Base-by-base conservation (phyloP, 495 filamentous ascomycete species). In the Staphylotrichum tortipilum region DNA sequence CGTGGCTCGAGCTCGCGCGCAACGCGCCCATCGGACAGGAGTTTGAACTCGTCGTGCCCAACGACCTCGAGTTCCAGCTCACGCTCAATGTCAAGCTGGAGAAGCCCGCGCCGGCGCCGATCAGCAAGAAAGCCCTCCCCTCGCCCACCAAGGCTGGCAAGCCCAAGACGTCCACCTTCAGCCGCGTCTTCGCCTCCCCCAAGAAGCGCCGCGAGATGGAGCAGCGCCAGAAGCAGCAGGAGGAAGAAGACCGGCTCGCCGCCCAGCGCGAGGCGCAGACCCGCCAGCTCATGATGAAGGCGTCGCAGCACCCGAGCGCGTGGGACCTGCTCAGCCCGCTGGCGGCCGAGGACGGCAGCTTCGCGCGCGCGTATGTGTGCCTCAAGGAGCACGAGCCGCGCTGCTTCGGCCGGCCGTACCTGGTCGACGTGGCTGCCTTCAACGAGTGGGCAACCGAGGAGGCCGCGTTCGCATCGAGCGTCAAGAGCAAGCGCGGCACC, bases 371-470 rank as follows among this genome's bases (percentile, higher is more conserved):
- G 9, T 97, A 97, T 55, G 82, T 97, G 10, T 86, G 86, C 52
- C 78, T 98, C 35, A 92, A 89, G 67, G 88, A 95, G 59, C 89
- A 96, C 62, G 92, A 97, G 62, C 65, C 81, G 17, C 74, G 79
- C 33, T 89, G 88, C 49, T 97, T 83, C 58, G 92, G 92, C 15
- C 82, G 89, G 31, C 86, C 87, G 18, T 85, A 92, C 54, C 83
- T 78, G 44, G 88, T 88, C 34, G 89, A 95, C 54, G 78, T 96
- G 41, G 84, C 89, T 15, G 89, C 88, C 62, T 98, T 94, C 73
- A 98, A 98, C 60, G 94, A 98, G 68, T 98, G 92, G 92, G 94
- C 92, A 10, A 80, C 83, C 14, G 92, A 98, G 57, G 84, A 91
- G 41, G 78, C 80, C 28, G 65, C 57, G 19, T 72, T 74, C 34